phyloP scores from a whole-genome alignment of 1,284 basidiomycete genomes.

The Ustilago bromivora region DNA sequence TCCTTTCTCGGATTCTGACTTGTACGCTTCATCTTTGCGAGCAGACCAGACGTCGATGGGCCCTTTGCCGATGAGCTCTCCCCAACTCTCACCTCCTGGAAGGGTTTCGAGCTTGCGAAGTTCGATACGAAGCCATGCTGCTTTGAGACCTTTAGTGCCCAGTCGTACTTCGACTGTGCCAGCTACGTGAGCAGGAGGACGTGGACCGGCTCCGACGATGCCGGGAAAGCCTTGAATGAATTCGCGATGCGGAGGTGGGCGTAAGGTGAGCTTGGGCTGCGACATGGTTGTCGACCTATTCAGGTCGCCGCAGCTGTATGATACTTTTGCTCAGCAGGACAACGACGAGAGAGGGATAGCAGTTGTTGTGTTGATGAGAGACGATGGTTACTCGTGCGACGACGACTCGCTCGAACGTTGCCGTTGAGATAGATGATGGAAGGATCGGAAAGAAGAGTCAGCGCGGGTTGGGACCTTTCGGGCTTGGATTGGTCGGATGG shows the following conservation, averaged over 20 bases:
- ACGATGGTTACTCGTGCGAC: no score
- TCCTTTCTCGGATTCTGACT: constrained; percentile 48
- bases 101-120: constrained; percentile 66
- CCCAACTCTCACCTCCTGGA: constrained; percentile 65
- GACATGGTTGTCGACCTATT: constrained; percentile 38
- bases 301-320: constrained; percentile 9
- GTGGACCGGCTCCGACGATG: constrained; percentile 53
- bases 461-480: neutral
- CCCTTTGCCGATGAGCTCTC: constrained; percentile 65
- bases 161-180: constrained; percentile 63
- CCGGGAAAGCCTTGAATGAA: constrained; percentile 68
- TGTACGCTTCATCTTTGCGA: constrained; percentile 35
- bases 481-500: neutral
- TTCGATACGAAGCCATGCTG: constrained; percentile 67
- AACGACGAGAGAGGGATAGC: neutral
- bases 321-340: neutral
- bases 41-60: constrained; percentile 66
- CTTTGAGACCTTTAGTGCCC: constrained; percentile 62
- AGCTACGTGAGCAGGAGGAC: constrained; percentile 63
- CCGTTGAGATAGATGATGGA: neutral
- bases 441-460: neutral
- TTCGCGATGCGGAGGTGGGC: constrained; percentile 62
- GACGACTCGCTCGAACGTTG: neutral
- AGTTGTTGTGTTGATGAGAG: neutral
- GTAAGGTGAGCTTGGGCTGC: constrained; percentile 55